Conservation (phyloP, 169 alveolate genomes). For the Plasmodium chabaudi region DNA sequence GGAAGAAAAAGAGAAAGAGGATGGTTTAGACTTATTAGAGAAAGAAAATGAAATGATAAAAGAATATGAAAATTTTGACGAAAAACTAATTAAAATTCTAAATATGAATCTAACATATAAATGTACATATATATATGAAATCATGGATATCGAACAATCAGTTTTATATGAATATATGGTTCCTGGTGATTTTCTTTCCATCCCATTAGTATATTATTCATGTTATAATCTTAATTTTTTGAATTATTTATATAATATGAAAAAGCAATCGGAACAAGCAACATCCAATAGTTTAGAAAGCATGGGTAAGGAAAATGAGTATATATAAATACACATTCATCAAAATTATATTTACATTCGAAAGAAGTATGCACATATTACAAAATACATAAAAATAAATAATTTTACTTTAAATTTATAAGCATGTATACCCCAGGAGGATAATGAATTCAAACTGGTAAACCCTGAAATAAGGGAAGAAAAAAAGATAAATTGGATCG, state of each 20-base stretch:
- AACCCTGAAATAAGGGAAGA: neutral
- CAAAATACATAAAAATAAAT: too few relatives aligned
- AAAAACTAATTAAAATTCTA: constrained; percentile 17
- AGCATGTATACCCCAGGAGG: too few relatives aligned
- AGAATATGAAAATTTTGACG: constrained; percentile 22
- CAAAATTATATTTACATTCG: too few relatives aligned
- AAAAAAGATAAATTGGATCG: constrained; percentile 2
- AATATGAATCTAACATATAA: constrained; percentile 44
- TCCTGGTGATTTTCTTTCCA: constrained; percentile 58
- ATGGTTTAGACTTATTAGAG: neutral
- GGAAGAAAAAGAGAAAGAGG: neutral
- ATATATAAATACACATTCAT: too few relatives aligned
- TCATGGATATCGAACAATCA: constrained; percentile 23
- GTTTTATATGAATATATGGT: constrained; percentile 31
- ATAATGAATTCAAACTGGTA: too few relatives aligned
- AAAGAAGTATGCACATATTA: too few relatives aligned
- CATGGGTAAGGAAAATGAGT: too few relatives aligned
- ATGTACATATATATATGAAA: constrained; percentile 61
- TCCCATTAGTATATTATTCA: constrained; percentile 53
- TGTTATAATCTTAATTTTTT: constrained; percentile 32
- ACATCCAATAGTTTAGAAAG: too few relatives aligned
- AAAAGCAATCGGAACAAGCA: neutral
- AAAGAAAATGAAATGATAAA: neutral
- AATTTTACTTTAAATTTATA: too few relatives aligned
- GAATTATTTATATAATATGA: constrained; percentile 15